Evolutionary conservation across 768 basidiomycete genomes (phyloP), one percentile per base, ranked within the genome.

Genomic region (Rhodotorula sphaerocarpa): DNA sequence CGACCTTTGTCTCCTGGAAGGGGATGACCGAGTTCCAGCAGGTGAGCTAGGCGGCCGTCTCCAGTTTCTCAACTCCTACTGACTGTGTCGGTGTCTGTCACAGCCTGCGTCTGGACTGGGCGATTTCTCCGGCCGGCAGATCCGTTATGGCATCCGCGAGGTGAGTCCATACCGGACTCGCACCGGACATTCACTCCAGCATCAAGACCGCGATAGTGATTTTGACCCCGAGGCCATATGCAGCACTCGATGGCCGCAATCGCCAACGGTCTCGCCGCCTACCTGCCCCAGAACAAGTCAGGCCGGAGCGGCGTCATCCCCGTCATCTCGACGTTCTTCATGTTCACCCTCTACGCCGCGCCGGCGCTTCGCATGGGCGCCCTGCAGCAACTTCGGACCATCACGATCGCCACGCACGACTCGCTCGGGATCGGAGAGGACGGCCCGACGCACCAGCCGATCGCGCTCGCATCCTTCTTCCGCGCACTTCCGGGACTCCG

Each of bases 161-260:
- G 54, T 46, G 45, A 5, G 25, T 28, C 39, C 39, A 9, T n/a
- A n/a, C n/a, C n/a, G n/a, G n/a, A n/a, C n/a, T n/a, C n/a, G n/a
- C n/a, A n/a, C n/a, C n/a, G n/a, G n/a, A n/a, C n/a, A n/a, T n/a
- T n/a, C n/a, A n/a, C n/a, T n/a, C n/a, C n/a, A n/a, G n/a, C n/a
- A n/a, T n/a, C n/a, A n/a, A n/a, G n/a, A n/a, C n/a, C n/a, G n/a
- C 42, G 42, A 18, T 43, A 6, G 42, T n/a, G 39, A n/a, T n/a
- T n/a, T n/a, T n/a, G n/a, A n/a, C n/a, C n/a, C n/a, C n/a, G n/a
- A n/a, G n/a, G n/a, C n/a, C n/a, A n/a, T n/a, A 10, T 28, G 90
- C 77, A 95, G 76, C 91, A 95, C 76, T 91, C 80, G 69, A 95
- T 93, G 91, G 87, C 85, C 71, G 91, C 91, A 59, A 90, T 95